phyloP scores from a whole-genome alignment of 805 yeast species.

The Lachancea cidri region DNA sequence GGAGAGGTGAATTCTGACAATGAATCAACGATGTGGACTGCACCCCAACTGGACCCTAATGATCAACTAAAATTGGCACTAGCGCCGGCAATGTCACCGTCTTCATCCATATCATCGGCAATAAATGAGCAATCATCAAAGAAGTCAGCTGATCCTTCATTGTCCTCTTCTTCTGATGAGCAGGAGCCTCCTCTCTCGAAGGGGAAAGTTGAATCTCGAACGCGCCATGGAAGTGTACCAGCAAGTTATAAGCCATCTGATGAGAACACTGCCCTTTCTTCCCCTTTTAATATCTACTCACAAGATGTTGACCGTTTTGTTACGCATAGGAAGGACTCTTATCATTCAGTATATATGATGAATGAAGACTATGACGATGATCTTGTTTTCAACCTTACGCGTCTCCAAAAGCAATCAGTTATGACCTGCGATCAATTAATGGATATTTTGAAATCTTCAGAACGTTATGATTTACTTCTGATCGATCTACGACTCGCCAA shows the following conservation, averaged over 20 bases:
- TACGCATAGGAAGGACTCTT: constrained; percentile 36
- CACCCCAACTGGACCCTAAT: constrained; percentile 37
- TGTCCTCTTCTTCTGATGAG: constrained; percentile 9
- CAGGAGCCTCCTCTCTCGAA: not conserved
- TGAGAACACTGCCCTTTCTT: not conserved
- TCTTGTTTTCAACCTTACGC: constrained; percentile 21
- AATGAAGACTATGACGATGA: constrained; percentile 18
- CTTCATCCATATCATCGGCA: constrained; percentile 5
- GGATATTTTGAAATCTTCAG: constrained; percentile 41
- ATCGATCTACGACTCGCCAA: constrained; percentile 38
- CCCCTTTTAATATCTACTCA: not conserved
- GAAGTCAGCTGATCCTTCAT: constrained; percentile 5
- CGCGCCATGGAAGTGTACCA: constrained; percentile 3
- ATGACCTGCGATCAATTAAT: constrained; percentile 39
- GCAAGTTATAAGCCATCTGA: not conserved
- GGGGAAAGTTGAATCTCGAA: not conserved
- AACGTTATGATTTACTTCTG: constrained; percentile 34
- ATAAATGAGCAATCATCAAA: not conserved
- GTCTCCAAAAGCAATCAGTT: constrained; percentile 47
- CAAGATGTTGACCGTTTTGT: constrained; percentile 11
- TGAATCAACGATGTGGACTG: constrained; percentile 33
- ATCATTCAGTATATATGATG: constrained; percentile 37
- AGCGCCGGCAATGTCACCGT: constrained; percentile 2
- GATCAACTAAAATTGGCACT: constrained; percentile 35
- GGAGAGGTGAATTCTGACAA: constrained; percentile 12